Evolutionary conservation across 2,329 filamentous ascomycete species (phyloP).

Genomic region (Lachnellula arida): DNA sequence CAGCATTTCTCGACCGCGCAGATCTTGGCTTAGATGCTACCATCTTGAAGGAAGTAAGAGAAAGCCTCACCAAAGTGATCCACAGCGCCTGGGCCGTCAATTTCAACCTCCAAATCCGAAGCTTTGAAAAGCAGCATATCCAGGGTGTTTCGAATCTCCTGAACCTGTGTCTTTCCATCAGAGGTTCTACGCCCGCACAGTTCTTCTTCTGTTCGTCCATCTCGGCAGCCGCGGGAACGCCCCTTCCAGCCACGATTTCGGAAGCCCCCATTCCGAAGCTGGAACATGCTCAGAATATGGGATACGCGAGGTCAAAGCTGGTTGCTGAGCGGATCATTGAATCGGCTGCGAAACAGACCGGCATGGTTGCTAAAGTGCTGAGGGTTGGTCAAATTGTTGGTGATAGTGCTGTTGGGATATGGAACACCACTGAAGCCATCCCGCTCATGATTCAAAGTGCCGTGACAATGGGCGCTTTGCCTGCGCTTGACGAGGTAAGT

Average conservation of each 20-base stretch:
- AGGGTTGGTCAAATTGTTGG: slow-evolving; percentile 48
- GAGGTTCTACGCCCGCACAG: slow-evolving; percentile 24
- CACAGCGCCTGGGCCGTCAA: slow-evolving; percentile 52
- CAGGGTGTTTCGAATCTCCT: slow-evolving; percentile 41
- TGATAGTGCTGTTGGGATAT: slow-evolving; percentile 41
- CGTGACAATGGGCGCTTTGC: slow-evolving; percentile 39
- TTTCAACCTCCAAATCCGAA: slow-evolving; percentile 47
- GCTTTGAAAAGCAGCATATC: slow-evolving; percentile 43
- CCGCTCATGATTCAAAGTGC: slow-evolving; percentile 46
- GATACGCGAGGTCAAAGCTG: slow-evolving; percentile 45
- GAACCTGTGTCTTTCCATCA: slow-evolving; percentile 35
- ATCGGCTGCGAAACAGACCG: slow-evolving; percentile 28
- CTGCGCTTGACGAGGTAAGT: slow-evolving; percentile 38
- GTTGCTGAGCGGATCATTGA: slow-evolving; percentile 43
- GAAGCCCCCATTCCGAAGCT: slow-evolving; percentile 32
- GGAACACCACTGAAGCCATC: slow-evolving; percentile 48
- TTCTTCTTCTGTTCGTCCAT: slow-evolving; percentile 38
- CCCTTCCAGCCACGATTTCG: slow-evolving; percentile 24
- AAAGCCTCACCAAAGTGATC: slow-evolving; percentile 39
- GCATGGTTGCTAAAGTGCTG: slow-evolving; percentile 34
- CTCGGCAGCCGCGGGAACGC: slow-evolving; percentile 28
- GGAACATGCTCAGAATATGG: slow-evolving; percentile 39
- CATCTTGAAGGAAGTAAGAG: slow-evolving; percentile 27
- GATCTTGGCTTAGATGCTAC: slow-evolving; percentile 36
- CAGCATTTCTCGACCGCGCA: slow-evolving; percentile 36